Conservation (phyloP, 1,284 basidiomycete species). For the Athelia sp. region DNA sequence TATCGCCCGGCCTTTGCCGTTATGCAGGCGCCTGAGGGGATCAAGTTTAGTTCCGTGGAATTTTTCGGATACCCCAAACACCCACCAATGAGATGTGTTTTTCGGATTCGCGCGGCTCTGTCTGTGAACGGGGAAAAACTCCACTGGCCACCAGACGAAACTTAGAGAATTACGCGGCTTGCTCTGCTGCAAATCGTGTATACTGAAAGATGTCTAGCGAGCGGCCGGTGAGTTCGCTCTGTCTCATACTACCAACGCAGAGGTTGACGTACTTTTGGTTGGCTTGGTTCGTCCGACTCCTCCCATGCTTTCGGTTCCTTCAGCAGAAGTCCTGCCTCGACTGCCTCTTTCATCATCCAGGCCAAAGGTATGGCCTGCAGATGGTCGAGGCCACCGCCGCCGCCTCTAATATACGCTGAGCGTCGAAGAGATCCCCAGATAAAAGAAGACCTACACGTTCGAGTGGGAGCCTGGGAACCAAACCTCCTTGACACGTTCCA, state of each 20-base stretch:
- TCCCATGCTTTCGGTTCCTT: too few species aligned
- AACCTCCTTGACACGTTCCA: conserved; percentile 1
- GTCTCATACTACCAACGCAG: too few species aligned
- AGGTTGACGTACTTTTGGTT: too few species aligned
- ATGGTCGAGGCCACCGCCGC: neutral
- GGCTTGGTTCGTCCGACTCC: too few species aligned
- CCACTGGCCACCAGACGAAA: neutral
- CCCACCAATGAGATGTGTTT: neutral
- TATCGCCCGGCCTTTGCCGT: neutral
- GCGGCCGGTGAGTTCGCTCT: neutral
- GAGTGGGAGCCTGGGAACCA: conserved; percentile 4
- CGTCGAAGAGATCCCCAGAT: too few species aligned
- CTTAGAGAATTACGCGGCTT: neutral
- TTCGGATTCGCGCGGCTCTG: neutral
- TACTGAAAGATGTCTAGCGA: neutral
- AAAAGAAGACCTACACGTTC: conserved; percentile 1
- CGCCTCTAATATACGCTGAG: neutral
- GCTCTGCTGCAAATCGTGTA: neutral
- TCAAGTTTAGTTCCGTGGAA: too few species aligned
- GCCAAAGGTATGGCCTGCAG: neutral
- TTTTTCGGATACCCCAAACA: too few species aligned
- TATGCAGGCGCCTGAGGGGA: neutral
- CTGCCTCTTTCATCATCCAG: conserved; percentile 2
- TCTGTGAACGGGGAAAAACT: neutral
- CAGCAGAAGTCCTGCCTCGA: neutral